These are phyloP conservation scores for Amaranthus tricolor DNA, from an alignment of 179 eudicot species.

Conservation along the genomic window DNA sequence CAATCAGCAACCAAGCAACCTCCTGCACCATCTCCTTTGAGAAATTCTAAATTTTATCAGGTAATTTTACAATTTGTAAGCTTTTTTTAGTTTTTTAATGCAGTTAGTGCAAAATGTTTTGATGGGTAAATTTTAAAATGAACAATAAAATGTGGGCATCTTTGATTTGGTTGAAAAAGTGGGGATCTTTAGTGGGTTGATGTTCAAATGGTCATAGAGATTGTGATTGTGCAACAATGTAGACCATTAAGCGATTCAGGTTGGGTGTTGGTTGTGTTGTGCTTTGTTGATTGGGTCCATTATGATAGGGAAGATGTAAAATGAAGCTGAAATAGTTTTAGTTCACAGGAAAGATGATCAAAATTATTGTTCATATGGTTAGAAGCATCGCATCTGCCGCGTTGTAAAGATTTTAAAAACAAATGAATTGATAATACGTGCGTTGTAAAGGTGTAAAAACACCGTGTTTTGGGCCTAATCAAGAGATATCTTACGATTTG, in stretches of 20 bases:
- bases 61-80: slow-evolving; percentile 18
- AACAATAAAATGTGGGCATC: not conserved
- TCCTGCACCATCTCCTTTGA: slow-evolving; percentile 83
- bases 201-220: slow-evolving; percentile 4
- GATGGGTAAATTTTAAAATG: not conserved
- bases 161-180: slow-evolving; percentile 13
- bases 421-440: too few species aligned
- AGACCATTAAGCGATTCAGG: not conserved
- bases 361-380: not conserved
- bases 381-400: too few species aligned
- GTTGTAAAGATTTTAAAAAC: too few species aligned
- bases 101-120: not conserved
- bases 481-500: too few species aligned
- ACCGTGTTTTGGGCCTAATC: too few species aligned
- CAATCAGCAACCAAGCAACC: slow-evolving; percentile 53
- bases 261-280: slow-evolving; percentile 19
- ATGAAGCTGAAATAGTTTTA: slow-evolving; percentile 14
- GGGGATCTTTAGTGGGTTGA: slow-evolving; percentile 32
- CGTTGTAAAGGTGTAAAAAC: too few species aligned
- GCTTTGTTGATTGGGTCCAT: slow-evolving; percentile 17
- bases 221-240: slow-evolving; percentile 27
- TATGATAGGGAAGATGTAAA: slow-evolving; percentile 8
- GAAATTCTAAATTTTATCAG: slow-evolving; percentile 68
- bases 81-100: not conserved
- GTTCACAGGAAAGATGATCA: not conserved